phyloP scores from a whole-genome alignment of 129 eudicot genomes.

The Flaveria linearis region DNA sequence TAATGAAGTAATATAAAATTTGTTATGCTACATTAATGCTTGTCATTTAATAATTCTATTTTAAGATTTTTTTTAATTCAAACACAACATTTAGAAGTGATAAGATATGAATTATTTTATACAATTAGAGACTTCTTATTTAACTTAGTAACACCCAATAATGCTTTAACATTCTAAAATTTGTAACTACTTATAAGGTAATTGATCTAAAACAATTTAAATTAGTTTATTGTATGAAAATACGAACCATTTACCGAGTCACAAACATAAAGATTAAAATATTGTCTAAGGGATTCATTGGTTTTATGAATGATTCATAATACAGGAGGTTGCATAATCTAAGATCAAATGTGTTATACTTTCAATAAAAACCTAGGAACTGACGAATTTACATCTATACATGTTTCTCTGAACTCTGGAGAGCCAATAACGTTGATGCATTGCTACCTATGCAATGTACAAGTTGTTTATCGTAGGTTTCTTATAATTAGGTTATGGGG shows the following conservation, averaged over 20 bases:
- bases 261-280: background rate
- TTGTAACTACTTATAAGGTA: too few species aligned
- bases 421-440: conserved; percentile 40
- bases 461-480: conserved; percentile 37
- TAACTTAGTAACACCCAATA: too few species aligned
- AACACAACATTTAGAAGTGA: background rate
- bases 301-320: conserved; percentile 28
- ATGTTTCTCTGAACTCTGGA: conserved; percentile 24
- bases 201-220: too few species aligned
- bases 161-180: too few species aligned
- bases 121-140: background rate
- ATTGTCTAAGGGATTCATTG: conserved; percentile 17
- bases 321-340: conserved; percentile 12
- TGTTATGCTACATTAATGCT: background rate
- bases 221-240: background rate
- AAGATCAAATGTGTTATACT: conserved; percentile 34
- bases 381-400: conserved; percentile 17
- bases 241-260: background rate
- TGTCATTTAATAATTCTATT: background rate
- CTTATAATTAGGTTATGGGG: conserved; percentile 24
- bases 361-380: conserved; percentile 37
- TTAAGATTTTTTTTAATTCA: background rate
- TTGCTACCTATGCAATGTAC: conserved; percentile 39
- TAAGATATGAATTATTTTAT: background rate
- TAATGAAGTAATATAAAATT: conserved; percentile 5